Conservation (phyloP, 345 rosid genomes). For the Fremontodendron californicum region DNA sequence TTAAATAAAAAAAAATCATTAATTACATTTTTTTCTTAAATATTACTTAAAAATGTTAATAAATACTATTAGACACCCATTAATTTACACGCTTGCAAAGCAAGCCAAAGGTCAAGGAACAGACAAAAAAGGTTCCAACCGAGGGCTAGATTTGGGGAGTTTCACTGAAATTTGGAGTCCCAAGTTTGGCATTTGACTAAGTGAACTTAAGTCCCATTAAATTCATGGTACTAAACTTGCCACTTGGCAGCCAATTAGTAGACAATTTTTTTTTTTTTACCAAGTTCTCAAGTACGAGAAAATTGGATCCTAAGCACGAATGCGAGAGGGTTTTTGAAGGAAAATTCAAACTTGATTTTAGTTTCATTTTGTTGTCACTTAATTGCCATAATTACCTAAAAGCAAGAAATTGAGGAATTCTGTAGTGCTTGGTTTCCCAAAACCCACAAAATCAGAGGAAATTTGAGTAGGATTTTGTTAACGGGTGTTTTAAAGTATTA, state of each 20-base stretch:
- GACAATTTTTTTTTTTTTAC: slow-evolving; percentile 20
- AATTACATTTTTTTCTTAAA: too few relatives aligned
- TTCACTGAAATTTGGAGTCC: slow-evolving; percentile 57
- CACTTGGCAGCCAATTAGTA: slow-evolving; percentile 25
- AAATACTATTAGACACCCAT: too few relatives aligned
- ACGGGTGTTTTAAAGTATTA: too few relatives aligned
- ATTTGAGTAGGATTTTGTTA: too few relatives aligned
- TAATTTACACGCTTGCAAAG: not conserved
- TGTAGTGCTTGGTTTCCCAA: slow-evolving; percentile 39
- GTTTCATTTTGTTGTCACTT: slow-evolving; percentile 11
- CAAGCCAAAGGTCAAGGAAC: slow-evolving; percentile 22
- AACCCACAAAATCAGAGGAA: slow-evolving; percentile 33
- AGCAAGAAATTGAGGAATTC: slow-evolving; percentile 46
- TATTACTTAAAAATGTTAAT: too few relatives aligned
- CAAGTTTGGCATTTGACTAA: slow-evolving; percentile 53
- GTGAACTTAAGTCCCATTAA: slow-evolving; percentile 29
- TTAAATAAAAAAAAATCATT: too few relatives aligned
- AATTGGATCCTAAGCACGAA: not conserved
- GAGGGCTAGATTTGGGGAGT: slow-evolving; percentile 49
- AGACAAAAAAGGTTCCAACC: slow-evolving; percentile 46
- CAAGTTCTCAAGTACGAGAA: slow-evolving; percentile 15
- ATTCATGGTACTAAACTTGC: slow-evolving; percentile 19
- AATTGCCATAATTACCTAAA: slow-evolving; percentile 15
- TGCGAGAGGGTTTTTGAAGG: not conserved
- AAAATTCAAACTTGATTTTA: slow-evolving; percentile 18